A percentile compares a stretch with the other conserved stretches of the same genome.
phyloP scores from a whole-genome alignment of 2,329 filamentous ascomycete species.

The Teratosphaeria pseudoeucalypti region DNA sequence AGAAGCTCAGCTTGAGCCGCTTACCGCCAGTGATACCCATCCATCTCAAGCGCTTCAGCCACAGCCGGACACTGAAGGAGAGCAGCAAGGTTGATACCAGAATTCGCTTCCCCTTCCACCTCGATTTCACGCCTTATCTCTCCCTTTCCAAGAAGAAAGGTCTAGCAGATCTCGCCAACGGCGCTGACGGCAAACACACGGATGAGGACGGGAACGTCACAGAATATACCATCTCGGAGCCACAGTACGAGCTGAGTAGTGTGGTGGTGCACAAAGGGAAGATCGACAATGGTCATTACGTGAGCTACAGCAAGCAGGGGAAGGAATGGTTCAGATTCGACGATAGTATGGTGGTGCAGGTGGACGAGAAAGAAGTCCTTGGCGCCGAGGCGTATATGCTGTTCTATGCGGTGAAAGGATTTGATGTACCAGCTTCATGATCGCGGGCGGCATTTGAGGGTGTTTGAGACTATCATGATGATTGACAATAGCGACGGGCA shows the following conservation, averaged over 20 bases:
- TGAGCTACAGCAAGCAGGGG: constrained; percentile 75
- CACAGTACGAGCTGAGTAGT: constrained; percentile 76
- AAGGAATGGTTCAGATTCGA: constrained; percentile 91
- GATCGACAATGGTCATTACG: constrained; percentile 85
- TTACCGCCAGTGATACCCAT: constrained; percentile 84
- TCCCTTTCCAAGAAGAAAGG: constrained; percentile 33
- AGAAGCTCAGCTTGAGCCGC: constrained; percentile 73
- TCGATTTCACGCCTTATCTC: constrained; percentile 88
- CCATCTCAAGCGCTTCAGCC: constrained; percentile 59
- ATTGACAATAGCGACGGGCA: background rate
- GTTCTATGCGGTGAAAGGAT: constrained; percentile 52
- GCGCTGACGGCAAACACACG: constrained; percentile 7
- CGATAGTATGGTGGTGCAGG: constrained; percentile 82
- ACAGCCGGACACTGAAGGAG: constrained; percentile 49
- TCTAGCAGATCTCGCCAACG: constrained; percentile 39
- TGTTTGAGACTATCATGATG: background rate
- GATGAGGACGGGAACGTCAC: constrained; percentile 5
- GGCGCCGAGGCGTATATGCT: constrained; percentile 79
- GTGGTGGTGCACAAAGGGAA: constrained; percentile 91
- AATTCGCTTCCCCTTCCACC: constrained; percentile 72
- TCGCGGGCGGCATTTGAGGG: background rate
- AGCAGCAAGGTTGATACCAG: constrained; percentile 82
- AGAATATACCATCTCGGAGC: constrained; percentile 24
- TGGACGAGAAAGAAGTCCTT: constrained; percentile 74
- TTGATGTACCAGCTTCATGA: constrained; percentile 1